Evolutionary conservation across 2,329 filamentous ascomycete genomes (phyloP), one percentile per base, ranked within the genome.

Genomic region (Colletotrichum salicis): DNA sequence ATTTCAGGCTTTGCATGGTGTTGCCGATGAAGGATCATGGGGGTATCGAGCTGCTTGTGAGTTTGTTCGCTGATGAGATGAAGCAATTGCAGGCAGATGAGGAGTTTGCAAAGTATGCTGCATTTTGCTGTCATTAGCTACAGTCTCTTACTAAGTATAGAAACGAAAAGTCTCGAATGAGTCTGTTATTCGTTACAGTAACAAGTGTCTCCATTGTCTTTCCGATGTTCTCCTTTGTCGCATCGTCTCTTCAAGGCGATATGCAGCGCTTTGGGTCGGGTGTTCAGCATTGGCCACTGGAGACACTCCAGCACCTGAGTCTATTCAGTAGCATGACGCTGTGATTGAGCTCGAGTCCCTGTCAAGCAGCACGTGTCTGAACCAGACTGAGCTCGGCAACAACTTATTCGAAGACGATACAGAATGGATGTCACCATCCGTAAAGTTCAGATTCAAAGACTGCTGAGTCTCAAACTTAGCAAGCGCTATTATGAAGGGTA

Each of bases 1-100:
- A 74, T 1, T 78, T 79, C 45, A 67, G 78, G 22, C 74, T 79
- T 57, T 56, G 77, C 22, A 64, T 79, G 58, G 76, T 80, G 5
- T 73, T 76, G n/a, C 79, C 79, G 1, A 76, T 78, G 75, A 77
- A 70, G 45, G 69, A 71, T 12, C 76, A 80, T 58, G 77, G 78
- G 4, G 75, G 75, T 1, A 76, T 80, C 3, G 78, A 80, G 71
- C 66, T 80, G 1, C 70, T 79, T 1, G 31, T 79, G 6, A 77
- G 79, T 15, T 73, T 78, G 1, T 73, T 76, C 29, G 76, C 76
- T 0, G 77, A 80, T 63, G 79, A 80, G 72, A 63, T 79, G 64
- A 75, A 77, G 2, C 76, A 78, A 72, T 55, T 80, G 3, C 41
- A 59, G 57, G 56, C 37, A 10, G 79, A 80, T 57, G 65, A 77